Conservation (phyloP, 2,329 filamentous ascomycete genomes). For the Pseudogymnoascus sp. region DNA sequence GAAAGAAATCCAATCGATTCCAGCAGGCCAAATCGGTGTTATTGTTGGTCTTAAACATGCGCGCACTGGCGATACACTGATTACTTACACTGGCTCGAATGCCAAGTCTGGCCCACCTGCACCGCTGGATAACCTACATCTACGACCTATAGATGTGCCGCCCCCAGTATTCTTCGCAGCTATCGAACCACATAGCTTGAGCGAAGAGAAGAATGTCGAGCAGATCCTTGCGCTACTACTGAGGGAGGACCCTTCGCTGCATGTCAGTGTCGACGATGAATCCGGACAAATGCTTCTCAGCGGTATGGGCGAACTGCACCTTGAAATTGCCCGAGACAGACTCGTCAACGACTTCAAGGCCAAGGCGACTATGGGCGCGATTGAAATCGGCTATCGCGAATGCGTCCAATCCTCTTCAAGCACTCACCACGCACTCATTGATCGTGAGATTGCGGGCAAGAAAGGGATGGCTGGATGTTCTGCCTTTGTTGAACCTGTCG, state of each 20-base stretch:
- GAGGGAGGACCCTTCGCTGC: conserved; percentile 85
- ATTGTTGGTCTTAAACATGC: conserved; percentile 83
- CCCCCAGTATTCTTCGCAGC: conserved; percentile 96
- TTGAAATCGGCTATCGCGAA: conserved; percentile 95
- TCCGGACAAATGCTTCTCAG: conserved; percentile 89
- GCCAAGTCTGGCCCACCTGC: conserved; percentile 58
- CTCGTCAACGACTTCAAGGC: conserved; percentile 84
- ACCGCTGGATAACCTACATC: conserved; percentile 66
- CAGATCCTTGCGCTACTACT: conserved; percentile 71
- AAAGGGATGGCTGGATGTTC: conserved; percentile 70
- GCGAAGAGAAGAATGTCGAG: conserved; percentile 74
- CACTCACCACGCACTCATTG: conserved; percentile 58
- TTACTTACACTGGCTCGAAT: conserved; percentile 61
- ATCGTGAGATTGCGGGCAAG: conserved; percentile 75
- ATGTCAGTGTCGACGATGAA: conserved; percentile 78
- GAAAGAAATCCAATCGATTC: conserved; percentile 73
- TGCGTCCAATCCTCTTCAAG: conserved; percentile 55
- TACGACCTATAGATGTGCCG: conserved; percentile 82
- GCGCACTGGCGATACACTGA: conserved; percentile 87
- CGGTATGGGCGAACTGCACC: conserved; percentile 92
- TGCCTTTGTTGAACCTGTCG: conserved; percentile 57
- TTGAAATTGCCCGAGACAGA: conserved; percentile 86
- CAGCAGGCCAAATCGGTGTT: conserved; percentile 87
- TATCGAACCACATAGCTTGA: conserved; percentile 71
- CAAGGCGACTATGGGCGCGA: conserved; percentile 77